Evolutionary conservation across 805 yeast species (phyloP).

Genomic region (Yamadazyma paraphyllophila): DNA sequence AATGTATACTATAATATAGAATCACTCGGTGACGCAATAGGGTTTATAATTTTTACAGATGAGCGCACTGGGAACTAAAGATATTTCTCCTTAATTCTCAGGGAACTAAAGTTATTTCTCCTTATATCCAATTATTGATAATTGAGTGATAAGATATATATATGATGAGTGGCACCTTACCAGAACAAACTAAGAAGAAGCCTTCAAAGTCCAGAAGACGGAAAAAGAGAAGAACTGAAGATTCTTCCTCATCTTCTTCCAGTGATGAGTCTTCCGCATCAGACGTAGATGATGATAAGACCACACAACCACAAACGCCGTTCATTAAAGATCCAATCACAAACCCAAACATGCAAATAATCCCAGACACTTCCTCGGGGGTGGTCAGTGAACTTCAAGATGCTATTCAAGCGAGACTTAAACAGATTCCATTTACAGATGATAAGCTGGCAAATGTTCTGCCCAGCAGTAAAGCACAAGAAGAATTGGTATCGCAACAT

Average conservation of each 20-base stretch:
- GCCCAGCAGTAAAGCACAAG: constrained; percentile 19
- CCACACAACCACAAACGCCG: not conserved
- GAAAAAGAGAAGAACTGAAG: constrained; percentile 83
- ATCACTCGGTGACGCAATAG: not conserved
- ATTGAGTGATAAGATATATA: no score
- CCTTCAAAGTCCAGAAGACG: constrained; percentile 43
- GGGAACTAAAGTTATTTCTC: not conserved
- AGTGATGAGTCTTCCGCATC: constrained; percentile 41
- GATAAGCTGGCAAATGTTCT: constrained; percentile 9
- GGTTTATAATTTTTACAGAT: not conserved
- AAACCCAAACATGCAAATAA: not conserved
- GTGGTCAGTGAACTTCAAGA: constrained; percentile 9
- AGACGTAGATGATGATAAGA: not conserved
- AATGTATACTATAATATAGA: not conserved
- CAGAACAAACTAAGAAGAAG: not conserved
- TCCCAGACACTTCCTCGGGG: no score
- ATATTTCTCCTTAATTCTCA: not conserved
- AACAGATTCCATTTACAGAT: constrained; percentile 11
- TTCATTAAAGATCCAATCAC: not conserved
- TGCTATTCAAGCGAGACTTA: constrained; percentile 13
- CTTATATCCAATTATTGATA: no score
- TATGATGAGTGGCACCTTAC: not conserved
- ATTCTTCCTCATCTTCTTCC: constrained; percentile 48
- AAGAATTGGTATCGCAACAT: constrained; percentile 6
- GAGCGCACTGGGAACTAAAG: not conserved